Evolutionary conservation across 208 protist genomes (phyloP), one percentile per base, ranked within the genome.

Genomic region (Acanthamoeba sp.): DNA sequence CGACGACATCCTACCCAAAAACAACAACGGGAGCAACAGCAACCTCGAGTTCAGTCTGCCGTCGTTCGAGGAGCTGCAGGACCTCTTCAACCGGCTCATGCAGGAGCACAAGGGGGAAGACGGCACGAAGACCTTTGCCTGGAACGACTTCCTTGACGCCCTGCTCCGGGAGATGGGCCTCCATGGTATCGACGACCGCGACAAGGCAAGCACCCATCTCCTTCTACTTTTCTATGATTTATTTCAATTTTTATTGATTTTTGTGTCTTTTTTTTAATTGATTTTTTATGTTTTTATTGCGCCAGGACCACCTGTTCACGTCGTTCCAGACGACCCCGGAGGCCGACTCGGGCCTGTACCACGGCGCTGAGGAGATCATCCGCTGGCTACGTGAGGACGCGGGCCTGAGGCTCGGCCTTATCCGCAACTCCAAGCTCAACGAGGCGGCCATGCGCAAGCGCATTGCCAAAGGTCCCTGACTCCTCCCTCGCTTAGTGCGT

Each of bases 271-370:
- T 62, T 5, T 3, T 62, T 2, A n/a, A 5, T 27, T 27, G 55
- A n/a, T 62, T 7, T 62, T 62, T 27, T 18, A 62, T n/a, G n/a
- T n/a, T n/a, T n/a, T n/a, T n/a, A n/a, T n/a, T n/a, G n/a, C n/a
- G n/a, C n/a, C n/a, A 82, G 71, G 9, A 82, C 2, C 36, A 27
- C 29, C 24, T 82, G 71, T 32, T 14, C 71, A 50, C 40, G 71
- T 16, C 71, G 32, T 82, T 82, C 36, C 71, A 82, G 27, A 38
- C 50, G 7, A 20, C 16, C 22, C 36, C 29, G 40, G 24, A 16
- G 62, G 22, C 71, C n/a, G 71, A 82, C 71, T 82, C 71, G 18
- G 71, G 82, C 14, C n/a, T 90, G 29, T 90, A 90, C 24, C 29
- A 10, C 32, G 82, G 82, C 1, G 82, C 82, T 7, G 50, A 62